Conservation (phyloP, 179 eudicot genomes). For the Monotropa hypopitys region DNA sequence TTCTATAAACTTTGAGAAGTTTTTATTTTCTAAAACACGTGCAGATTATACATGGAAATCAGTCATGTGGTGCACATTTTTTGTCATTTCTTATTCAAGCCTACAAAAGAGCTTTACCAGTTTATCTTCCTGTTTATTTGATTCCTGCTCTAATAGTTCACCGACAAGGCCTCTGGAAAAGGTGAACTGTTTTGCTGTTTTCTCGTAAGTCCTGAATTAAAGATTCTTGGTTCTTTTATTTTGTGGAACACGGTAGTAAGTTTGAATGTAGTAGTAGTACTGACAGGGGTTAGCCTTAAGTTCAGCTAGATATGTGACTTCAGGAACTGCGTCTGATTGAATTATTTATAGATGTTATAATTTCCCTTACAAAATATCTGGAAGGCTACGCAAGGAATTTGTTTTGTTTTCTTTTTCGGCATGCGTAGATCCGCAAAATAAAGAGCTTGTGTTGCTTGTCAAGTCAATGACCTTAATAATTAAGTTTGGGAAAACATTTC, state of each 20-base stretch:
- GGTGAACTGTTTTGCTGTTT: constrained; percentile 23
- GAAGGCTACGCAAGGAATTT: neutral
- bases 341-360: neutral
- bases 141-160: constrained; percentile 93
- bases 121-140: constrained; percentile 94
- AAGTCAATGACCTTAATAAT: neutral
- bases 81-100: constrained; percentile 69
- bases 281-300: neutral
- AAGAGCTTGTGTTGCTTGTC: neutral
- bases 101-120: constrained; percentile 88
- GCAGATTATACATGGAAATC: constrained; percentile 87
- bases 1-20: neutral
- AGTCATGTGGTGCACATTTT: constrained; percentile 63
- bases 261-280: neutral
- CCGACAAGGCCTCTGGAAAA: constrained; percentile 63
- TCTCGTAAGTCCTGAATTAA: neutral
- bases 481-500: neutral
- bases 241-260: neutral
- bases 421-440: neutral
- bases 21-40: constrained; percentile 5
- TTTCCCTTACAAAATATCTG: neutral
- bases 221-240: neutral
- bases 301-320: neutral
- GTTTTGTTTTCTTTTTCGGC: neutral
- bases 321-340: neutral